Base-by-base conservation (phyloP, 192 early-diverging fungal species). In the Coemansia sp. region DNA sequence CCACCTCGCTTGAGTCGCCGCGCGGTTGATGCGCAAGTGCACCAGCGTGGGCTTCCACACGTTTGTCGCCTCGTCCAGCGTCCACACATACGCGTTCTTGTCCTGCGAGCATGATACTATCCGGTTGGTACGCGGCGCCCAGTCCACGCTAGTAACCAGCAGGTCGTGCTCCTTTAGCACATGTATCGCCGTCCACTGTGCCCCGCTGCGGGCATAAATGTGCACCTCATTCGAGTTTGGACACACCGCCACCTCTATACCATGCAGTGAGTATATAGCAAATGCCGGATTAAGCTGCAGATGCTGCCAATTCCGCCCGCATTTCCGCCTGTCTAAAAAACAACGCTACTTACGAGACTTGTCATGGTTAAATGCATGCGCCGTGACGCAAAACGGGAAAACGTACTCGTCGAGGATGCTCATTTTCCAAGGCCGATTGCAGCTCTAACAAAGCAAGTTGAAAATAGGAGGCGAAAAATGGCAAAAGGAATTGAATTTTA, bases 11-110 rank as follows among this genome's bases (percentile, higher is more conserved):
- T 81, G 88, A 4, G 94, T 97, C 6, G 96, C 96, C 29, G 94
- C 93, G 37, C 96, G 88, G 80, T 96, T 91, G 77, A 97, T 91
- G 42, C 94, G 90, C 53, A 98, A 78, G 25, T 94, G 83, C 15
- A 98, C 96, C 15, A 97, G 78, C 26, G 86, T 88, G 18, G 92
- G 93, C 60, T 89, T 89, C 96, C 96, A 99, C 13, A 63, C 58
- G 33, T 63, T 52, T 25, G 56, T 54, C 15, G 61, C 59, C 2
- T 59, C 51, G 51, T 94, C 91, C 19, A 86, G 71, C 23, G 81
- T 88, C 96, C 96, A 98, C 31, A 98, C 96, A 67, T 98, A 98
- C 18, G 94, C 94, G 63, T 98, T 98, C 54, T 94, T 85, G 78
- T 98, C 96, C 80, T 98, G 96, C 34, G 93, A 95, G 78, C 94